These are phyloP conservation scores for Umbelopsis vinacea DNA, from an alignment of 192 early-diverging fungal genomes.

Conservation along the genomic window DNA sequence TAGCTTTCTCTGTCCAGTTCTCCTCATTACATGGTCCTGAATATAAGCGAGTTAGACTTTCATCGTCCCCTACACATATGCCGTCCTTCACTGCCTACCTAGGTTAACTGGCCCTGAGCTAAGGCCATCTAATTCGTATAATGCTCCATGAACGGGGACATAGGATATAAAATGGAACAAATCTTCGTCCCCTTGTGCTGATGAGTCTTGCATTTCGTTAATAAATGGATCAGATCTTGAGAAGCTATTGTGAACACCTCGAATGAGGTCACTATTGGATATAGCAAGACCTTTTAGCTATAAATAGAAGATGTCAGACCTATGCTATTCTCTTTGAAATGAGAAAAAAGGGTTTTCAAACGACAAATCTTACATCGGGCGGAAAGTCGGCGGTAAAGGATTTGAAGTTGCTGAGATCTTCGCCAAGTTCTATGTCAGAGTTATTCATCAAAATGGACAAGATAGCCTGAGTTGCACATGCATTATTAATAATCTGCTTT, in stretches of 20 bases:
- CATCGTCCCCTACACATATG: neutral
- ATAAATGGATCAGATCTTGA: conserved; percentile 77
- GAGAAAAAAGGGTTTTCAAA: neutral
- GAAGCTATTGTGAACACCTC: conserved; percentile 82
- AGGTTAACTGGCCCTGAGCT: conserved; percentile 68
- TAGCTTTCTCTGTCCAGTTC: conserved; percentile 68
- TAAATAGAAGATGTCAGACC: neutral
- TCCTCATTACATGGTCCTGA: conserved; percentile 64
- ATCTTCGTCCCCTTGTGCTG: conserved; percentile 67
- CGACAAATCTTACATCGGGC: conserved; percentile 56
- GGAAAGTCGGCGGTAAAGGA: conserved; percentile 72
- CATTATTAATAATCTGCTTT: conserved; percentile 80
- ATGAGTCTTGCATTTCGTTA: conserved; percentile 60
- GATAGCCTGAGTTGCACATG: conserved; percentile 88
- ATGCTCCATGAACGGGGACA: conserved; percentile 67
- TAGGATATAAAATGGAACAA: conserved; percentile 84
- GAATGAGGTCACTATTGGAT: conserved; percentile 76
- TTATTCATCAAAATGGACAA: conserved; percentile 75
- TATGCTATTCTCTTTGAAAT: no score
- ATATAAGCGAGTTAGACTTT: neutral
- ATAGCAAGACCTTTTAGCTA: conserved; percentile 78
- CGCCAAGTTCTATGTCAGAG: conserved; percentile 70
- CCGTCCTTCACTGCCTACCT: conserved; percentile 23
- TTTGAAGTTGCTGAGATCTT: conserved; percentile 67
- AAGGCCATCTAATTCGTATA: conserved; percentile 83